phyloP scores from a whole-genome alignment of 192 early-diverging fungal species.

The Rhizophagus prolifer region DNA sequence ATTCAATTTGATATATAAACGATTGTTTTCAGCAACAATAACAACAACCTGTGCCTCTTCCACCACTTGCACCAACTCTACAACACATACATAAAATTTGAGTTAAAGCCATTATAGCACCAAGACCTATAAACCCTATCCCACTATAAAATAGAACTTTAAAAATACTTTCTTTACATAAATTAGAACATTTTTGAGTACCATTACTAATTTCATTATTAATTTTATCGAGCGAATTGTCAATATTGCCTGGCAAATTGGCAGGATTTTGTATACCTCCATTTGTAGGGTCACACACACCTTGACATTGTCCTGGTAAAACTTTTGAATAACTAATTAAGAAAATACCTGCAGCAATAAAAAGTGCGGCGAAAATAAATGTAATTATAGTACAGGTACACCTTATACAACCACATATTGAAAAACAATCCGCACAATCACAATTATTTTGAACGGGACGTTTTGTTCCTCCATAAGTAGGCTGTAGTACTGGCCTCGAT shows the following conservation, averaged over 20 bases:
- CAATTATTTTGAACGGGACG: not conserved
- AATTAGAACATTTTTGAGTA: not conserved
- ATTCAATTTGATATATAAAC: no score
- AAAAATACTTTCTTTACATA: not conserved
- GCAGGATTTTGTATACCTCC: not conserved
- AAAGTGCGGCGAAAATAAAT: slow-evolving; percentile 3
- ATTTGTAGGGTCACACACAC: slow-evolving; percentile 10
- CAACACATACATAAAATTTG: slow-evolving; percentile 9
- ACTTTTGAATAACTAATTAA: not conserved
- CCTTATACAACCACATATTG: slow-evolving; percentile 21
- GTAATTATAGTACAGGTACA: slow-evolving; percentile 16
- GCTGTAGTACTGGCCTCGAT: not conserved
- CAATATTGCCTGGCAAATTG: not conserved
- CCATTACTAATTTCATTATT: not conserved
- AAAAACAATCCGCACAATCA: slow-evolving; percentile 6
- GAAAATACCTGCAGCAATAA: not conserved
- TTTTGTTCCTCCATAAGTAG: not conserved
- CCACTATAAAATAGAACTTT: slow-evolving; percentile 20
- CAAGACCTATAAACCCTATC: not conserved
- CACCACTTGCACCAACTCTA: slow-evolving; percentile 21
- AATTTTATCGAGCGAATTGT: not conserved
- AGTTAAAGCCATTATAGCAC: not conserved
- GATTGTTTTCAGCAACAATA: slow-evolving; percentile 16
- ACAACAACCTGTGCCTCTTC: slow-evolving; percentile 21
- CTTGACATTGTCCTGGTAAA: slow-evolving; percentile 20